Conservation (phyloP, 1,284 basidiomycete genomes). For the Amylostereum areolatum region DNA sequence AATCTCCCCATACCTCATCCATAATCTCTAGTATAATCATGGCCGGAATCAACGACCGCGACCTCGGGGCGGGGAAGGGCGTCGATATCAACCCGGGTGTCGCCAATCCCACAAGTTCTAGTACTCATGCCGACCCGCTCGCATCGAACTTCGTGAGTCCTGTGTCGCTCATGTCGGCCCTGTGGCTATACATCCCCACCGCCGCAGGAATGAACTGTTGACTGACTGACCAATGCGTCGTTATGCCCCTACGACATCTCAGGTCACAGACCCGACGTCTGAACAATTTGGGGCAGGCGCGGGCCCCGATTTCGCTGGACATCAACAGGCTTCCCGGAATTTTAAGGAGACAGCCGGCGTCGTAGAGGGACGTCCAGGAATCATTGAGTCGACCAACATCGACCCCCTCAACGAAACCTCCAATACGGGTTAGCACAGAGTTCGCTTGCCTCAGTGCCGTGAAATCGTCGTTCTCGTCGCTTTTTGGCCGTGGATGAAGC, state of each 20-base stretch:
- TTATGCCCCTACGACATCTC: background rate
- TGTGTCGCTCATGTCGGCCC: slow-evolving; percentile 1
- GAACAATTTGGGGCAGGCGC: slow-evolving; percentile 35
- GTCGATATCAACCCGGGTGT: slow-evolving; percentile 37
- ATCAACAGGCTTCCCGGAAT: slow-evolving; percentile 29
- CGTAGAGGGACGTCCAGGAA: slow-evolving; percentile 44
- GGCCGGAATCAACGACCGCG: slow-evolving; percentile 29
- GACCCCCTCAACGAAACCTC: slow-evolving; percentile 43
- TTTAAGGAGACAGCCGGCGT: slow-evolving; percentile 38
- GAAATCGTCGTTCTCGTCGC: too few species aligned
- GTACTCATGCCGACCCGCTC: slow-evolving; percentile 30
- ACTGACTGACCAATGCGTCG: background rate
- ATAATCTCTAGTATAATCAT: slow-evolving; percentile 10
- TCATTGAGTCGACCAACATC: slow-evolving; percentile 46
- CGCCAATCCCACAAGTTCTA: slow-evolving; percentile 38
- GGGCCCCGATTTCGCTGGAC: slow-evolving; percentile 30
- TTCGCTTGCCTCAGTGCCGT: too few species aligned
- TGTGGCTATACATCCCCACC: background rate
- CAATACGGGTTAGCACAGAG: slow-evolving; percentile 34
- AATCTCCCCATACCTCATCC: background rate
- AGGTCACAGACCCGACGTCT: slow-evolving; percentile 37
- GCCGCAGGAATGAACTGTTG: too few species aligned
- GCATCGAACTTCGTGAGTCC: slow-evolving; percentile 39
- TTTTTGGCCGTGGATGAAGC: too few species aligned
- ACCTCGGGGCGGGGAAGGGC: slow-evolving; percentile 25